Conservation (phyloP, 2,329 filamentous ascomycete genomes). For the Fusarium nurragi region DNA sequence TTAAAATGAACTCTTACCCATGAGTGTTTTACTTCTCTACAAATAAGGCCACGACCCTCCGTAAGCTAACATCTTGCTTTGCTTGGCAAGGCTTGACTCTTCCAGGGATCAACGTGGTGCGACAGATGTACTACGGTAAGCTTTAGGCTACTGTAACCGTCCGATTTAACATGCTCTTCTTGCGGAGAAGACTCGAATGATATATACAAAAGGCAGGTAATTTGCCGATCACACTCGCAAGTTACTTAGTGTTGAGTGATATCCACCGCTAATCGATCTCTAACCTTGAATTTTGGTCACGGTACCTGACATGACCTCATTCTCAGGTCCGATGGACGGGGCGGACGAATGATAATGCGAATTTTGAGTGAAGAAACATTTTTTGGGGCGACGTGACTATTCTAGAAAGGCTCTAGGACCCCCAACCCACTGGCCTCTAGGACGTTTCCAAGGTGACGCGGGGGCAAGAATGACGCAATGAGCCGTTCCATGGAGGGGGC, state of each 20-base stretch:
- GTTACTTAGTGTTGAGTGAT: background rate
- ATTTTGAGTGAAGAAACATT: background rate
- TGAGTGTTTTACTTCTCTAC: background rate
- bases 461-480: slow-evolving; percentile 31
- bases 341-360: background rate
- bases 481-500: background rate
- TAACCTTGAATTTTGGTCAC: slow-evolving; percentile 5
- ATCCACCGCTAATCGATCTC: slow-evolving; percentile 11
- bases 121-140: no score
- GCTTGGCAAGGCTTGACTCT: slow-evolving; percentile 15
- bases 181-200: background rate
- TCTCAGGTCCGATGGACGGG: background rate
- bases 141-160: background rate
- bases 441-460: slow-evolving; percentile 10
- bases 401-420: slow-evolving; percentile 21
- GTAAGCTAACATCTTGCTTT: background rate
- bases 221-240: slow-evolving; percentile 2
- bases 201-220: background rate
- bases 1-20: background rate
- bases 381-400: background rate
- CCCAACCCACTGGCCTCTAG: background rate
- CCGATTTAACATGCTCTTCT: background rate
- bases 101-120: background rate
- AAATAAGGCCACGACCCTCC: background rate
- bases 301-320: slow-evolving; percentile 19